These are phyloP conservation scores for Arabis hirsuta DNA, from an alignment of 345 rosid species.

Conservation along the genomic window DNA sequence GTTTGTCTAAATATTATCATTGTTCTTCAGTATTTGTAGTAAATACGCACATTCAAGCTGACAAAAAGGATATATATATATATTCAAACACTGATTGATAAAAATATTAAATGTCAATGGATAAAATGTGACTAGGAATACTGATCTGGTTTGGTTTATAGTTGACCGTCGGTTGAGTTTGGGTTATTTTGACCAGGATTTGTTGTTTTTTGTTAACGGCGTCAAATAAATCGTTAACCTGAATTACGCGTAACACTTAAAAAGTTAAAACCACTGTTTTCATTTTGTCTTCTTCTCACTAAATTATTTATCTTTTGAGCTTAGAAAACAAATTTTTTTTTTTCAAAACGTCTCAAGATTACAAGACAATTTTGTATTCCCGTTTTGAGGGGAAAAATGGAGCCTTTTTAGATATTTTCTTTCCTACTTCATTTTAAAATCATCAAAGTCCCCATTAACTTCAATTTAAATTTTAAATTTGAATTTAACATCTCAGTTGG, in stretches of 20 bases:
- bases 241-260: constrained; percentile 20
- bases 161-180: constrained; percentile 3
- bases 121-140: too few relatives aligned
- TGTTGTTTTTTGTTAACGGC: constrained; percentile 15
- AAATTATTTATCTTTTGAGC: background rate
- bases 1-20: background rate
- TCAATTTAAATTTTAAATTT: constrained; percentile 29
- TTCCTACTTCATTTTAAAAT: constrained; percentile 16
- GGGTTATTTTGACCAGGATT: background rate
- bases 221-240: constrained; percentile 18
- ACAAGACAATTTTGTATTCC: constrained; percentile 37
- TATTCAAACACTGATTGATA: too few relatives aligned
- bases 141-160: background rate
- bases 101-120: too few relatives aligned
- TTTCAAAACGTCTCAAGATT: constrained; percentile 17
- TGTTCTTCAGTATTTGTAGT: background rate
- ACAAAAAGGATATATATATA: too few relatives aligned
- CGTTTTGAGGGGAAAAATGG: constrained; percentile 39
- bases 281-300: background rate
- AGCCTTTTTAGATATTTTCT: constrained; percentile 25
- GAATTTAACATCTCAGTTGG: constrained; percentile 9
- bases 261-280: constrained; percentile 3
- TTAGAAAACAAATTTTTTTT: constrained; percentile 27
- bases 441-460: constrained; percentile 15
- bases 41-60: too few relatives aligned